Percentiles rank a stretch among this genome's conserved stretches.
Evolutionary conservation across 768 basidiomycete genomes (phyloP).

Genomic region (Mycena filopes): DNA sequence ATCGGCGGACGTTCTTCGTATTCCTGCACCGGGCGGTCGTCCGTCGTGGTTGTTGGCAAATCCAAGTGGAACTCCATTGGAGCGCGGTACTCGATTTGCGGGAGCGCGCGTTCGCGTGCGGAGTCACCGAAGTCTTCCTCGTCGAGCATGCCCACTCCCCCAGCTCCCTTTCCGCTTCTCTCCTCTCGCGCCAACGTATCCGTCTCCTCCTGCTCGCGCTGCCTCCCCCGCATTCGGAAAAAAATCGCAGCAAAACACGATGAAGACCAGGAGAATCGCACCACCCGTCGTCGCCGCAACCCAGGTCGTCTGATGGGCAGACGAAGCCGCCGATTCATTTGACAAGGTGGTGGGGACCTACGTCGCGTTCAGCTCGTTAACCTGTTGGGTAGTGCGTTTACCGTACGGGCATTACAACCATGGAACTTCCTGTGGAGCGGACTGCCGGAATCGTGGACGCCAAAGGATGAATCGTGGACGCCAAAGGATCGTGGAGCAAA

Average conservation of each 20-base stretch:
- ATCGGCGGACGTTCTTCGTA: not conserved
- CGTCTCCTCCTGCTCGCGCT: slow-evolving; percentile 8
- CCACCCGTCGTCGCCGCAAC: slow-evolving; percentile 24
- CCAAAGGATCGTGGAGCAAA: slow-evolving; percentile 7
- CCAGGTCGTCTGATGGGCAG: slow-evolving; percentile 4
- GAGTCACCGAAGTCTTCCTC: slow-evolving; percentile 25
- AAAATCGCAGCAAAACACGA: slow-evolving; percentile 27
- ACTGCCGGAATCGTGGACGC: not conserved
- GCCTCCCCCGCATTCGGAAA: slow-evolving; percentile 17
- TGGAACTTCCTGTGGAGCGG: not conserved
- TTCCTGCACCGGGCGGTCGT: not conserved
- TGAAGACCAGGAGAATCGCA: slow-evolving; percentile 22
- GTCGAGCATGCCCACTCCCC: slow-evolving; percentile 26
- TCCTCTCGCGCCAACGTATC: slow-evolving; percentile 15
- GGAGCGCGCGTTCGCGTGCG: not conserved
- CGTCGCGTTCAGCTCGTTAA: not conserved
- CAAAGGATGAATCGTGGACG: too few species aligned
- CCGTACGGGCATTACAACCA: slow-evolving; percentile 19
- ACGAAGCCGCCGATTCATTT: not conserved
- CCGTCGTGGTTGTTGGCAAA: not conserved
- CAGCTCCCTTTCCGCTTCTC: slow-evolving; percentile 21
- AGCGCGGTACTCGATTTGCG: slow-evolving; percentile 1
- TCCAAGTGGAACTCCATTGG: slow-evolving; percentile 13
- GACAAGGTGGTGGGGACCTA: slow-evolving; percentile 25
- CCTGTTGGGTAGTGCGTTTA: too few species aligned